Evolutionary conservation across 2,329 filamentous ascomycete species (phyloP).

Genomic region (Cladosporium sphaerospermum): DNA sequence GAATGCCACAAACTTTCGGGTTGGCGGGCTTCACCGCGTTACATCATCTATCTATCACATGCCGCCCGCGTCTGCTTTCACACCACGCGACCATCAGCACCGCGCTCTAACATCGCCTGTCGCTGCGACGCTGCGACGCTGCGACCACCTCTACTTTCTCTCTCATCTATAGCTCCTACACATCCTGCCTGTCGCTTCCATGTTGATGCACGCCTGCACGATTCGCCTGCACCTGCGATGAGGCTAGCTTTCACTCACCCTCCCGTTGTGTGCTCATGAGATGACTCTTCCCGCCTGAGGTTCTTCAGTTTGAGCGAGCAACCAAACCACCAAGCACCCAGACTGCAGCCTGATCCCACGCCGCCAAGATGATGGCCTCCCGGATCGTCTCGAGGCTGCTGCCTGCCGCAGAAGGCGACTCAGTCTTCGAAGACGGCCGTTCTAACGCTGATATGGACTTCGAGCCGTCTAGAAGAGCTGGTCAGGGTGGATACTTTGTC

Average conservation of each 20-base stretch:
- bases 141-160: neutral
- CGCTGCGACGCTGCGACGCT: neutral
- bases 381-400: slow-evolving; percentile 48
- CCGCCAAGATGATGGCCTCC: slow-evolving; percentile 43
- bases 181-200: neutral
- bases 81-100: neutral
- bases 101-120: neutral
- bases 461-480: slow-evolving; percentile 31
- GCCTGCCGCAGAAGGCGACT: slow-evolving; percentile 34
- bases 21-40: too few species aligned
- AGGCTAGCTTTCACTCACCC: slow-evolving; percentile 4
- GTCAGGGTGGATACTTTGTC: neutral
- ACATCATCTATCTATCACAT: too few species aligned
- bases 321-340: neutral
- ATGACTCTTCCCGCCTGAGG: neutral
- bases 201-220: neutral
- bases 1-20: too few species aligned
- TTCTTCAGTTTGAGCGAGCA: neutral
- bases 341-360: neutral
- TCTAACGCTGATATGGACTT: slow-evolving; percentile 37
- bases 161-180: neutral
- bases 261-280: neutral
- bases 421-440: slow-evolving; percentile 38
- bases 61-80: neutral
- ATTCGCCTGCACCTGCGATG: neutral